Base-by-base conservation (phyloP, 306 rosid species). In the Cyamopsis tetragonoloba region DNA sequence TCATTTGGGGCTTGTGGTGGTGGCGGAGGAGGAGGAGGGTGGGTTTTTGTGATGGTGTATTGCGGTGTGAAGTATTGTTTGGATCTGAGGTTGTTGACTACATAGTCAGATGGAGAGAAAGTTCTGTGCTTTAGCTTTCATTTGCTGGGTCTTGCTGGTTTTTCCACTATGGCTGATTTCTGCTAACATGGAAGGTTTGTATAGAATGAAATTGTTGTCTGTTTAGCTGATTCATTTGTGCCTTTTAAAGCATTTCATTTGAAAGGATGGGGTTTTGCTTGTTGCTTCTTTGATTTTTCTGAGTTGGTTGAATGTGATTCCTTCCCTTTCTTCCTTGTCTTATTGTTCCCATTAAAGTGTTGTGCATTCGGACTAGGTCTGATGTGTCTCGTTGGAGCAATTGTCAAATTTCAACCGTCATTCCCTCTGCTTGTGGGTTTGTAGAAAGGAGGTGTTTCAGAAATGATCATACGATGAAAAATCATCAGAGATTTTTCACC, bases 101-200 rank as follows among this genome's bases (percentile, higher is more conserved):
- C 87, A 72, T 73, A 79, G 74, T 66, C 50, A 70, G 65, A 89
- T 88, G 99, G 95, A 80, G 72, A 70, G 28, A 51, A 81, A 74
- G 78, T 73, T 77, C 27, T 68, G 73, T 82, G 84, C 81, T 86
- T 80, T 83, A 51, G 51, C 75, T 80, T 77, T 83, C 27, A 67
- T 84, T 53, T 86, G 50, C 71, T 78, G 80, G 77, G 63, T 84
- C 80, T 67, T 88, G 74, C 26, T 86, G 66, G 75, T 76, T 86
- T 86, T 69, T 68, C 86, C 87, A 38, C 68, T 79, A 83, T 93
- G 97, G 79, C 72, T 83, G 80, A 81, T 87, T 76, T 86, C 88
- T 71, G 96, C 99, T 62, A 93, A 93, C 84, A 88, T 88, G 96
- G 99, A 93, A 90, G 99, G 99, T 93, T 80, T 63, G 82, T 81